These are phyloP conservation scores for Mycena chlorophos DNA, from an alignment of 768 basidiomycete genomes.

Conservation along the genomic window DNA sequence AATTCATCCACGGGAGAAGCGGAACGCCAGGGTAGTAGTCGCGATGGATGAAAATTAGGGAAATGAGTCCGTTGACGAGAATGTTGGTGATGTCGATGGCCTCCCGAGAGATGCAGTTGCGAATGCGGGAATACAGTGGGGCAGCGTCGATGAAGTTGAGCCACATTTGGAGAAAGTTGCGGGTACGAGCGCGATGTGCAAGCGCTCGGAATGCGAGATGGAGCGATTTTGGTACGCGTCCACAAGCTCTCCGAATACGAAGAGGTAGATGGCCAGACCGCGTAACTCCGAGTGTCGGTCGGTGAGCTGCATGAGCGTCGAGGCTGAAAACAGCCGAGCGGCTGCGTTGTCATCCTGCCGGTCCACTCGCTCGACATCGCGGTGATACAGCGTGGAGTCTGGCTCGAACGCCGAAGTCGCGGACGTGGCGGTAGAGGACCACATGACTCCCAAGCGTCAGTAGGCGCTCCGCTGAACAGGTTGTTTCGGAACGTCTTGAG, in stretches of 20 bases:
- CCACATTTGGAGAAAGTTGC: conserved; percentile 36
- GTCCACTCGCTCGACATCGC: conserved; percentile 41
- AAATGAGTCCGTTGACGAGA: conserved; percentile 34
- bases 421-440: conserved; percentile 25
- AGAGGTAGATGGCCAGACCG: conserved; percentile 37
- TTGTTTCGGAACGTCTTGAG: conserved; percentile 34
- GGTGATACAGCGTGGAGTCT: conserved; percentile 23
- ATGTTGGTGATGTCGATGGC: conserved; percentile 31
- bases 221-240: conserved; percentile 40
- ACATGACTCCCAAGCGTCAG: conserved; percentile 28
- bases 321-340: conserved; percentile 37
- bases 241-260: conserved; percentile 39
- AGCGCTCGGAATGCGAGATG: conserved; percentile 27
- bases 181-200: conserved; percentile 33
- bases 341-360: conserved; percentile 49
- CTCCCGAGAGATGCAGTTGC: conserved; percentile 36
- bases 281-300: conserved; percentile 27
- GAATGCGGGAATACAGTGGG: conserved; percentile 16
- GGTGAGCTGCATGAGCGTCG: conserved; percentile 26
- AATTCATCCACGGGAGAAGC: conserved; percentile 40
- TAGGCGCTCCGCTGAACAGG: conserved; percentile 31
- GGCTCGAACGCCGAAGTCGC: conserved; percentile 19
- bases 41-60: conserved; percentile 35
- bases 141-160: conserved; percentile 17
- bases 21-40: conserved; percentile 30